Base-by-base conservation (phyloP, 2,329 filamentous ascomycete genomes). In the Ambrosiella xylebori region DNA sequence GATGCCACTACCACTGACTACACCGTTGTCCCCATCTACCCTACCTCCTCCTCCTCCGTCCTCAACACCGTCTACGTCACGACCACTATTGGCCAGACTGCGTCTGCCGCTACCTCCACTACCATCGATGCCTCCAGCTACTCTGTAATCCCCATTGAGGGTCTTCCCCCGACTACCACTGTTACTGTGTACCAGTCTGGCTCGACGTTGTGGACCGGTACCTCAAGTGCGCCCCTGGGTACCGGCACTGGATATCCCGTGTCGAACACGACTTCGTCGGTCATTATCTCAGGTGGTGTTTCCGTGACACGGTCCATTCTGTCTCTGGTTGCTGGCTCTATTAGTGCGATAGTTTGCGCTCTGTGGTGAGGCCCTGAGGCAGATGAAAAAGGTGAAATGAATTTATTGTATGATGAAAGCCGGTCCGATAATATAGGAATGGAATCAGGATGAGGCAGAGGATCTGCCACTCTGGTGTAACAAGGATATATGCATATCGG, bases 141-240 rank as follows among this genome's bases (percentile, higher is more conserved):
- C 47, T 60, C 59, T 8, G 59, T 60, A 13, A 56, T 60, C 6
- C 59, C 59, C 12, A 60, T 60, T 19, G 51, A 60, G n/a, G 56
- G 56, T 7, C 40, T 53, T 8, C 45, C 56, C 9, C 41, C 56
- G 19, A 56, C 56, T 35, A 60, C 59, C 5, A 60, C 59, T 1
- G 19, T 58, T 45, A 60, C 59, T 3, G 59, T 60, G 11, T 51
- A 55, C 52, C 50, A 58, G 36, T 60, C 59, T 11, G 59, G 59
- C n/a, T 41, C 56, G 3, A 45, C 52, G 11, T 15, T 56, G 39
- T 60, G 59, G 59, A 60, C 59, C 44, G 59, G 38, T 44, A 60
- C 56, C 35, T 57, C 56, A 15, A 56, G 51, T 41, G 49, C 59
- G n/a, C 27, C 13, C 17, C 37, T 52, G 12, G 56, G 55, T 37